Conservation (phyloP, 2,329 filamentous ascomycete species). For the Fusarium tanahbumbuense region DNA sequence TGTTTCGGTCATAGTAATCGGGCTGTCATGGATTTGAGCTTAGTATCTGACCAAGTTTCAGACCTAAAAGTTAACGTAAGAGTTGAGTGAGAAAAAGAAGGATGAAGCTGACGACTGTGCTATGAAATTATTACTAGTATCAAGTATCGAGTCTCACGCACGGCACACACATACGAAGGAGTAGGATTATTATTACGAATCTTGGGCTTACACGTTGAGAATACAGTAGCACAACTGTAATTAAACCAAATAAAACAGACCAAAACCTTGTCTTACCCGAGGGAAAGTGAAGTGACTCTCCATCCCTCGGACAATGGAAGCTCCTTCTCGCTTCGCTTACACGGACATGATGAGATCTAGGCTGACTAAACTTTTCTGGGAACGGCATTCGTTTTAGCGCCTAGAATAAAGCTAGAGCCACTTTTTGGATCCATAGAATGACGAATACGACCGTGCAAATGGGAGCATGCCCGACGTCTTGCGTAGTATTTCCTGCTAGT, state of each 20-base stretch:
- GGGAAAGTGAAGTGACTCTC: not conserved
- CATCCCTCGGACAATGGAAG: constrained; percentile 18
- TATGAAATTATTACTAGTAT: not conserved
- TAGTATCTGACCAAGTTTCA: constrained; percentile 32
- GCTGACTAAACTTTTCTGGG: constrained; percentile 22
- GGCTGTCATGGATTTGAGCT: constrained; percentile 8
- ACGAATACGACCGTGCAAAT: constrained; percentile 31
- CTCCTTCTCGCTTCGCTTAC: constrained; percentile 39
- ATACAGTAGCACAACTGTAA: constrained; percentile 17
- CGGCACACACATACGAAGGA: not conserved
- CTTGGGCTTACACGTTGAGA: not conserved
- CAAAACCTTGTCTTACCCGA: not conserved
- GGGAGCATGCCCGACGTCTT: not conserved
- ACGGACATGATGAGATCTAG: constrained; percentile 18
- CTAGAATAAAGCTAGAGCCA: constrained; percentile 20
- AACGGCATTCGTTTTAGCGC: constrained; percentile 31
- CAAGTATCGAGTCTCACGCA: constrained; percentile 10
- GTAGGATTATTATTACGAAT: constrained; percentile 1
- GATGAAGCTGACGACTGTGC: constrained; percentile 22
- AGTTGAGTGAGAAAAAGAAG: constrained; percentile 10
- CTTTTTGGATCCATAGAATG: constrained; percentile 21
- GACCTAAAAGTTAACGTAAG: constrained; percentile 10
- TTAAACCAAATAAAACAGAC: not conserved
- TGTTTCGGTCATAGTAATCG: constrained; percentile 17
- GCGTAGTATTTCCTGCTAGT: not conserved